Evolutionary conservation across 2,329 filamentous ascomycete species (phyloP).

Genomic region (Ceratocystis ficicola): DNA sequence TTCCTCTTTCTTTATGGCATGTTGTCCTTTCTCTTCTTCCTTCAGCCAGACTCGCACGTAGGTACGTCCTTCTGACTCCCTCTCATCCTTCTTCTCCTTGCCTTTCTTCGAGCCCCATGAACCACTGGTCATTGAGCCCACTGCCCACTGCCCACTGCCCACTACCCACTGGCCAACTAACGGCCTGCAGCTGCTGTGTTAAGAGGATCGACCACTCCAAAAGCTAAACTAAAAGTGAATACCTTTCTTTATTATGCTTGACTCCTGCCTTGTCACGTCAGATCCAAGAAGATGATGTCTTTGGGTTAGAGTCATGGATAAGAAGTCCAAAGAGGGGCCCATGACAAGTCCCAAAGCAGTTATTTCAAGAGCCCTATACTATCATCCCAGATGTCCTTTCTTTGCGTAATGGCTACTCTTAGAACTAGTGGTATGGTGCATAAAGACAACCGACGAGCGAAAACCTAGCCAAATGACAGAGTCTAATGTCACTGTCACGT

Average conservation of each 20-base stretch:
- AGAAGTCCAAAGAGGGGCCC: not conserved
- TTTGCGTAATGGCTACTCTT: too few relatives aligned
- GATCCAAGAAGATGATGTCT: not conserved
- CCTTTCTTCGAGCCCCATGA: not conserved
- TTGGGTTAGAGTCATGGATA: not conserved
- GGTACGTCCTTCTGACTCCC: not conserved
- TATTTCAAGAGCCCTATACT: too few relatives aligned
- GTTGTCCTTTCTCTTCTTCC: slow-evolving; percentile 2
- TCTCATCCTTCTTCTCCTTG: not conserved
- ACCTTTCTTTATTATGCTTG: not conserved
- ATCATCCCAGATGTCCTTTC: too few relatives aligned
- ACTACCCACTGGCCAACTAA: not conserved
- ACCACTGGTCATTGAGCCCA: not conserved
- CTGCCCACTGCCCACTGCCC: not conserved
- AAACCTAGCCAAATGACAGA: too few relatives aligned
- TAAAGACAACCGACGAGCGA: too few relatives aligned
- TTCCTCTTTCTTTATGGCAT: not conserved
- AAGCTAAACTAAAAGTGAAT: not conserved
- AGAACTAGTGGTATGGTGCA: too few relatives aligned
- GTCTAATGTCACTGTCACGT: too few relatives aligned
- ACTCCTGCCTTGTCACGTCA: not conserved
- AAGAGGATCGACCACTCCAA: not conserved
- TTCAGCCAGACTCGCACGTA: not conserved
- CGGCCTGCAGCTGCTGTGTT: not conserved
- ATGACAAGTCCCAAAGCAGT: too few relatives aligned